Base-by-base conservation (phyloP, 768 basidiomycete genomes). In the Rhizopogon vesiculosus region DNA sequence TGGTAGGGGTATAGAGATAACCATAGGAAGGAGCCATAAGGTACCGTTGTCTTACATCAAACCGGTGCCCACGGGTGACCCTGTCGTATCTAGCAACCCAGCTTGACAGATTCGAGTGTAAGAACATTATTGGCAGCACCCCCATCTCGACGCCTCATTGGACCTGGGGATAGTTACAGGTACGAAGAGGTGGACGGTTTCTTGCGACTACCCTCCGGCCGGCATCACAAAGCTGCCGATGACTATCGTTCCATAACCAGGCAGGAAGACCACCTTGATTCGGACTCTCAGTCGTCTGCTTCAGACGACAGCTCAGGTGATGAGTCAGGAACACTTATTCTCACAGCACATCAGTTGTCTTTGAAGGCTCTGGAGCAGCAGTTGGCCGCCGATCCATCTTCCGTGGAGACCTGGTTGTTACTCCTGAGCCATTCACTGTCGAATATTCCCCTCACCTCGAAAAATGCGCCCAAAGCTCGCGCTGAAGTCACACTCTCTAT, bases 401-500 rank as follows among this genome's bases (percentile, higher is more conserved):
- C 80, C 3, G 69, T 80, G 10, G 59, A 74, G 15, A 74, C 74
- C 10, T 93, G 91, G 91, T 66, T 89, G 16, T 71, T 78, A 4
- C 72, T 91, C 18, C 68, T 91, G 15, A 76, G 80, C 2, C 81
- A 84, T 50, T 84, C 84, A 2, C 71, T 91, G 29, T 82, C 82
- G 0, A 77, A 78, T 7, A 76, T 87, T 41, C 86, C 89, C 1
- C 56, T 77, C 7, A 70, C 74, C 2, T 85, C 88, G 1, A 90
- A 87, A 69, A 88, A 90, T 65, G 81, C 87, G 5, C 71, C 74
- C 10, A 84, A 79, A 67, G 79, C 83, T 29, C 85, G 87, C 16
- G 79, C 85, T 0, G 90, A 93, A 60, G 84, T 91, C 55, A 72
- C 87, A 3, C 62, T 87, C 15, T 81, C 91, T 3, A 74, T 93